These are phyloP conservation scores for Rhododendron ferrugineum DNA, from an alignment of 148 eudicot genomes.

Conservation along the genomic window DNA sequence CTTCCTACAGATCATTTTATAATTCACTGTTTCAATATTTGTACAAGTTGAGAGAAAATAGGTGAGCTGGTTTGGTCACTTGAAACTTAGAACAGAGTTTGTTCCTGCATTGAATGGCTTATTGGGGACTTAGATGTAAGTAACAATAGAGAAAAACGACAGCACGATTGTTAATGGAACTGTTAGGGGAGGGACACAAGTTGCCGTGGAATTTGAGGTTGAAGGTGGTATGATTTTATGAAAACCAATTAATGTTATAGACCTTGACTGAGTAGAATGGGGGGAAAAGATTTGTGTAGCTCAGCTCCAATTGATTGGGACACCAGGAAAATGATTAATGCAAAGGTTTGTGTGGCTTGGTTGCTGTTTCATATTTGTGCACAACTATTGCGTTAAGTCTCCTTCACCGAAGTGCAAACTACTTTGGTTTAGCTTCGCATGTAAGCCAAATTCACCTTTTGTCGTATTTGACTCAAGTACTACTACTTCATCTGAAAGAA, in stretches of 20 bases:
- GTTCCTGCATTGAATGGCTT: not conserved
- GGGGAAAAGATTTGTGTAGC: not conserved
- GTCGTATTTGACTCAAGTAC: not conserved
- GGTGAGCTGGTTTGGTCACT: not conserved
- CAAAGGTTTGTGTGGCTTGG: not conserved
- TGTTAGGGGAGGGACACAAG: not conserved
- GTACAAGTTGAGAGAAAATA: not conserved
- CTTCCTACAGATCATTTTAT: not conserved
- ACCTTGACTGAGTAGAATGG: not conserved
- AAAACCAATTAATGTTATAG: not conserved
- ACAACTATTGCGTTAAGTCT: not conserved
- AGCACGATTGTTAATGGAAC: not conserved
- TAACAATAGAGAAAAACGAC: not conserved
- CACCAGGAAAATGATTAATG: not conserved
- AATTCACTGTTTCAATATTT: not conserved
- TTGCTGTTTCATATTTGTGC: not conserved
- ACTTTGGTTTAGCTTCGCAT: not conserved
- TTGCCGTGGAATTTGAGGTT: not conserved
- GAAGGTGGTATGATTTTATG: not conserved
- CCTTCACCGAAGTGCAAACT: not conserved
- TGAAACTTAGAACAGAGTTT: not conserved
- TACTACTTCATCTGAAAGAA: too few species aligned
- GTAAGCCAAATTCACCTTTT: not conserved
- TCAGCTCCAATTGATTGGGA: not conserved
- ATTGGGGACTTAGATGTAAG: not conserved